Evolutionary conservation across 306 rosid genomes (phyloP).

Genomic region (Prunus kanzakura): DNA sequence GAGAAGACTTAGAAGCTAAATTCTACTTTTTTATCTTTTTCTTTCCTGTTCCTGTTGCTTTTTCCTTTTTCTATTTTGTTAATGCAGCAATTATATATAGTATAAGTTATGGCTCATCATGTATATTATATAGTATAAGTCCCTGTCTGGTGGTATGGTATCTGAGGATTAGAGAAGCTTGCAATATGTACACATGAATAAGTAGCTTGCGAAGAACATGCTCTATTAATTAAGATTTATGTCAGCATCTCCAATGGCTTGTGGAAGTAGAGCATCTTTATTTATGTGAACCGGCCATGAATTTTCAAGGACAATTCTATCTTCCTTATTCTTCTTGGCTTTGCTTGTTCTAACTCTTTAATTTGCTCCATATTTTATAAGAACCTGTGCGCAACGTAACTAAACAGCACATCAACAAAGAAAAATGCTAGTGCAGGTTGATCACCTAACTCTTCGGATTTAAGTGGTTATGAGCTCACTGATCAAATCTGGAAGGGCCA

Average conservation of each 20-base stretch:
- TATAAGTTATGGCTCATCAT: too few relatives aligned
- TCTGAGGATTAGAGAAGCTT: too few relatives aligned
- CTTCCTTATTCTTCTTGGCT: background rate
- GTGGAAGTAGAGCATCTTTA: background rate
- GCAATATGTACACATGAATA: too few relatives aligned
- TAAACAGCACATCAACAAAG: background rate
- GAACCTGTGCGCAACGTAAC: background rate
- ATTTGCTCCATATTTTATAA: background rate
- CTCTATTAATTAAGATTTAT: background rate
- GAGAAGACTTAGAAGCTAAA: background rate
- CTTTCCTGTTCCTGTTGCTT: too few relatives aligned
- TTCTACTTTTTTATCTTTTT: background rate
- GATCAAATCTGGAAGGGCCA: background rate
- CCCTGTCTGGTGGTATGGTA: too few relatives aligned
- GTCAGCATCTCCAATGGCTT: background rate
- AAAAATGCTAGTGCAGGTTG: background rate
- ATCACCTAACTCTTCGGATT: background rate
- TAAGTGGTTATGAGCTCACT: background rate
- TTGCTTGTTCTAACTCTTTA: background rate
- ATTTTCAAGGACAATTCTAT: background rate
- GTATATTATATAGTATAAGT: too few relatives aligned
- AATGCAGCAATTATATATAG: too few relatives aligned
- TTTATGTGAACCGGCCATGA: background rate
- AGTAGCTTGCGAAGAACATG: background rate
- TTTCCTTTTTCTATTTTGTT: too few relatives aligned